phyloP scores from a whole-genome alignment of 176 grass and related monocot species.

The Oryza longistaminata region DNA sequence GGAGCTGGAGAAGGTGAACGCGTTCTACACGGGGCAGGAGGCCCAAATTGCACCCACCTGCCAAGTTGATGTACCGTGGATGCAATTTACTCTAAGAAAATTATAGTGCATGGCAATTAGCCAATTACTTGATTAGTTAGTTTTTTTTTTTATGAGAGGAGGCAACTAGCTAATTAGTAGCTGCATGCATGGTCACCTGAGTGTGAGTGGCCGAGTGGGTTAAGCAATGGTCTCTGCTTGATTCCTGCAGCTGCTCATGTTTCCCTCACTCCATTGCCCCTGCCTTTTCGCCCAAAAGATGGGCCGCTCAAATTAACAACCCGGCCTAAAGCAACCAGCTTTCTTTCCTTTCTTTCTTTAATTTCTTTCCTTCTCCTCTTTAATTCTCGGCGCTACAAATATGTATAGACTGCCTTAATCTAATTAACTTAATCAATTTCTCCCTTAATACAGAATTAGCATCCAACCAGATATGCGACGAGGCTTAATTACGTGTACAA shows the following conservation, averaged over 20 bases:
- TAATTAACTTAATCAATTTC: background rate
- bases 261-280: background rate
- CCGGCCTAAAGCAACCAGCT: background rate
- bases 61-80: too few relatives aligned
- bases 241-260: slow-evolving; percentile 18
- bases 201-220: background rate
- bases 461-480: background rate
- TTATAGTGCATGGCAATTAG: too few relatives aligned
- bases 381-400: background rate
- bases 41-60: too few relatives aligned
- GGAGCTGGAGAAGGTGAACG: slow-evolving; percentile 83
- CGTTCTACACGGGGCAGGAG: slow-evolving; percentile 67
- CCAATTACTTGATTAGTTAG: too few relatives aligned
- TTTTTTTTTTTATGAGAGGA: too few relatives aligned
- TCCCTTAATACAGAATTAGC: background rate
- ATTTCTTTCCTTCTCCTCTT: background rate
- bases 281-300: slow-evolving; percentile 40
- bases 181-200: background rate
- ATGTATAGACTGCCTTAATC: background rate
- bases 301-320: background rate
- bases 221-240: background rate
- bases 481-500: background rate
- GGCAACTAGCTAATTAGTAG: background rate
- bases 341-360: background rate
- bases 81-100: too few relatives aligned